Conservation (phyloP, 2,329 filamentous ascomycete species). For the Plenodomus biglobosus region DNA sequence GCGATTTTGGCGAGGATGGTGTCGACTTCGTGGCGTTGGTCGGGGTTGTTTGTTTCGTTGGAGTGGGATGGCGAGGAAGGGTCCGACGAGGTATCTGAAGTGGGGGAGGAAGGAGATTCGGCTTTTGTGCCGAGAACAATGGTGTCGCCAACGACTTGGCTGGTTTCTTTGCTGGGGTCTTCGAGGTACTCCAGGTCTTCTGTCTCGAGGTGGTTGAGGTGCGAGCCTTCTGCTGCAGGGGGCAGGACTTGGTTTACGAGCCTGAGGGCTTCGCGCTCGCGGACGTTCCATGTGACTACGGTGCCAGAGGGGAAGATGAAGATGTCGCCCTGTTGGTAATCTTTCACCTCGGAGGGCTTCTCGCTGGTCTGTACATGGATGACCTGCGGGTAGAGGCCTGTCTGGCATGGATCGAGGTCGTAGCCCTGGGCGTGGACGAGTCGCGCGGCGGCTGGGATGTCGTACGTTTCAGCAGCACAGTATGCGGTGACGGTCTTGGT, state of each 20-base stretch:
- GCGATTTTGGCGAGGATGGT: constrained; percentile 88
- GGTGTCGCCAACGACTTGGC: constrained; percentile 80
- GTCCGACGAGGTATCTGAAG: constrained; percentile 33
- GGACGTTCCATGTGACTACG: constrained; percentile 87
- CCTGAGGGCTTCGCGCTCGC: constrained; percentile 65
- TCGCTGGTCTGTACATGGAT: constrained; percentile 58
- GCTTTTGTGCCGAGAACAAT: constrained; percentile 81
- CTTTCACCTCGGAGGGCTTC: constrained; percentile 43
- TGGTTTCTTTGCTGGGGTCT: constrained; percentile 71
- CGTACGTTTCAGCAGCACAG: constrained; percentile 68
- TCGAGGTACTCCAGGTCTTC: constrained; percentile 88
- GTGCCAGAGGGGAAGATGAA: constrained; percentile 96
- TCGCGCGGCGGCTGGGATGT: constrained; percentile 59
- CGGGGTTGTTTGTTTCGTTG: constrained; percentile 17
- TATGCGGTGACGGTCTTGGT: constrained; percentile 63
- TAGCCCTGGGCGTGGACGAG: constrained; percentile 62
- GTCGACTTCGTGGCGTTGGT: constrained; percentile 50
- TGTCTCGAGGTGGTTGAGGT: constrained; percentile 72
- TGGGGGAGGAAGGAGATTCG: constrained; percentile 19
- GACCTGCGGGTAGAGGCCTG: constrained; percentile 65
- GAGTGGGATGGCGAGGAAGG: constrained; percentile 47
- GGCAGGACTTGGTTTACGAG: constrained; percentile 66
- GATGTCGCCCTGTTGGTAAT: constrained; percentile 70
- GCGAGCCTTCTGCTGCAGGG: constrained; percentile 73
- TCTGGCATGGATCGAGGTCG: constrained; percentile 63